These are phyloP conservation scores for Colletotrichum sp. DNA, from an alignment of 2,329 filamentous ascomycete species.

Conservation along the genomic window DNA sequence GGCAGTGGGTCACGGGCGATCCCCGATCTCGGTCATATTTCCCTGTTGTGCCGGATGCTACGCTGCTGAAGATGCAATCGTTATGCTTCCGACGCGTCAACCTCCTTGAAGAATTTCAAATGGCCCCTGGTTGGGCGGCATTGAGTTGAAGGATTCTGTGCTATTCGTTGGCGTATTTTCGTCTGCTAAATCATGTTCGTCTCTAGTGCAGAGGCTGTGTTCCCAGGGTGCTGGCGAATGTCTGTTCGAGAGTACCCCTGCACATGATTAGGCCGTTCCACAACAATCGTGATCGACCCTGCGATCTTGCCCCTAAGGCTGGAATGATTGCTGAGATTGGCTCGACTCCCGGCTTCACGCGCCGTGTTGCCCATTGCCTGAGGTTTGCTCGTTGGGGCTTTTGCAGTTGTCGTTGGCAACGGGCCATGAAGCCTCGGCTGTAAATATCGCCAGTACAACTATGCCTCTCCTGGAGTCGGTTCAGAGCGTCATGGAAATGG, in stretches of 20 bases:
- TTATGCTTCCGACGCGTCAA: neutral
- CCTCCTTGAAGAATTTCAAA: neutral
- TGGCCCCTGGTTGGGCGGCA: neutral
- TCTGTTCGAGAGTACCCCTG: slow-evolving; percentile 62
- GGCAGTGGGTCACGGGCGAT: neutral
- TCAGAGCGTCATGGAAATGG: slow-evolving; percentile 52
- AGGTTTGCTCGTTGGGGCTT: slow-evolving; percentile 49
- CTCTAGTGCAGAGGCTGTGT: slow-evolving; percentile 32
- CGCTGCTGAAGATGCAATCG: neutral
- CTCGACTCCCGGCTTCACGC: slow-evolving; percentile 60
- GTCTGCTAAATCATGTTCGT: neutral
- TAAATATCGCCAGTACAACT: slow-evolving; percentile 67
- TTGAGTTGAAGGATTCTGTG: neutral
- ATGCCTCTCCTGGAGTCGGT: slow-evolving; percentile 52
- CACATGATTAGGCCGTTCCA: slow-evolving; percentile 48
- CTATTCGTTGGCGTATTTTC: neutral
- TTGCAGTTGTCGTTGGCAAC: slow-evolving; percentile 61
- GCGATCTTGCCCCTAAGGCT: slow-evolving; percentile 64
- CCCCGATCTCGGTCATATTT: slow-evolving; percentile 4
- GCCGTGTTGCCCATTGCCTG: slow-evolving; percentile 50
- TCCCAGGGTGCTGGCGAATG: slow-evolving; percentile 45
- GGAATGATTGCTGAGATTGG: slow-evolving; percentile 59
- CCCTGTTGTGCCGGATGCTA: neutral
- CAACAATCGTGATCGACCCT: slow-evolving; percentile 63
- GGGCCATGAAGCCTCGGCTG: slow-evolving; percentile 62